These are phyloP conservation scores for Sporothrix phasma DNA, from an alignment of 2,329 filamentous ascomycete species.

Conservation along the genomic window DNA sequence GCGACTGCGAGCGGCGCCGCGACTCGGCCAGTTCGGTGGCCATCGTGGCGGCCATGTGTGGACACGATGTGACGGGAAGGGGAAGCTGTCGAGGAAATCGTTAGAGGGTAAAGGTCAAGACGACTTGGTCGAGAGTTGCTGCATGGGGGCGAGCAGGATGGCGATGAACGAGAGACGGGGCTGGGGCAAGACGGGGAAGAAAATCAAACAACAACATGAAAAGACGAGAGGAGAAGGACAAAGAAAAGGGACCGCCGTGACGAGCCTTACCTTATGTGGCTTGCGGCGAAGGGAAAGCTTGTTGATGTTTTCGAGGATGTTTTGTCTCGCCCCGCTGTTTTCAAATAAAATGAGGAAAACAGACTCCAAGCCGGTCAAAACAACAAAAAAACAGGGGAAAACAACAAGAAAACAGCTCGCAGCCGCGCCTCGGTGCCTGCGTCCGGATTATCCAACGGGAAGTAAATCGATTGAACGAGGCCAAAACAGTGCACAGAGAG, in stretches of 20 bases:
- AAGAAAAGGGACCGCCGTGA: constrained; percentile 4
- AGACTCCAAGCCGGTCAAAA: constrained; percentile 4
- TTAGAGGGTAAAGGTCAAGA: not conserved
- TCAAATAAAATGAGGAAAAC: constrained; percentile 11
- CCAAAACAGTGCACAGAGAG: not conserved
- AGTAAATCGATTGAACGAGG: not conserved
- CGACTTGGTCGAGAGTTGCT: not conserved
- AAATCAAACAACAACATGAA: not conserved
- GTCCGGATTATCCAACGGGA: constrained; percentile 15
- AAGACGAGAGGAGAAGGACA: not conserved
- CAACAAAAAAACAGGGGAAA: constrained; percentile 9
- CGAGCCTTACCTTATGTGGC: constrained; percentile 15
- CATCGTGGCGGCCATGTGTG: constrained; percentile 21
- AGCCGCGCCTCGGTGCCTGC: constrained; percentile 6
- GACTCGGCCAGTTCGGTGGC: constrained; percentile 29
- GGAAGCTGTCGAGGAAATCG: not conserved
- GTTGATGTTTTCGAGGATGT: constrained; percentile 13
- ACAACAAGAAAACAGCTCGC: not conserved
- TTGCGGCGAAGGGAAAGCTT: constrained; percentile 1
- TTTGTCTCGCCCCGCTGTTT: constrained; percentile 4
- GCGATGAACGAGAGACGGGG: not conserved
- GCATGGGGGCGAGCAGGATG: constrained; percentile 4
- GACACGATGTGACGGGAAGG: not conserved
- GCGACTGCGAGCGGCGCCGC: constrained; percentile 43
- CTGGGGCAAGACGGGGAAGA: not conserved